Conservation (phyloP, 164 flowering plant genomes). For the Liriodendron chinense region DNA sequence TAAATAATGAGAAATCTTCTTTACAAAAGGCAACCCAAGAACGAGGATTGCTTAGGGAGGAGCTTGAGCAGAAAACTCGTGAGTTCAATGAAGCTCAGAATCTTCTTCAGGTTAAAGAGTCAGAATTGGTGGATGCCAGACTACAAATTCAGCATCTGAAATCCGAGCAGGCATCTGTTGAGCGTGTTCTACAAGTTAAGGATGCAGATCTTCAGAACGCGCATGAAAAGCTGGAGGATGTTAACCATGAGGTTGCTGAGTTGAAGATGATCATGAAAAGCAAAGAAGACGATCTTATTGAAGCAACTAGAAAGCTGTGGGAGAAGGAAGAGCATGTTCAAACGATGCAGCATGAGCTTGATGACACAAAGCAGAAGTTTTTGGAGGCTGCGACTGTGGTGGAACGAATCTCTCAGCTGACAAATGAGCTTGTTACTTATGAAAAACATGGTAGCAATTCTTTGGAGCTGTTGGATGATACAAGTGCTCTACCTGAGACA, state of each 20-base stretch:
- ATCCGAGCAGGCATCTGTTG: conserved; percentile 50
- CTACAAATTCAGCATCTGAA: conserved; percentile 75
- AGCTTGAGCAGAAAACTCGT: conserved; percentile 42
- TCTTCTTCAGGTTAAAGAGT: conserved; percentile 58
- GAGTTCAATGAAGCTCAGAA: conserved; percentile 42
- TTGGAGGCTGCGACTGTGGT: conserved; percentile 70
- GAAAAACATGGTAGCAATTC: conserved; percentile 23
- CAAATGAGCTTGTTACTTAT: conserved; percentile 50
- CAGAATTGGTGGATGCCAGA: conserved; percentile 68
- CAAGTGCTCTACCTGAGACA: neutral
- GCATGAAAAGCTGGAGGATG: conserved; percentile 43
- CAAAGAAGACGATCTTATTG: conserved; percentile 60
- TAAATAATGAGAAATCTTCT: conserved; percentile 51
- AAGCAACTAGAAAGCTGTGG: conserved; percentile 51
- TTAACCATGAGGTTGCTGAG: conserved; percentile 44
- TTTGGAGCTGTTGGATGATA: neutral
- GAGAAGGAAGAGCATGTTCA: conserved; percentile 57
- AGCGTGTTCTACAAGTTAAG: conserved; percentile 57
- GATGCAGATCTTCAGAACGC: conserved; percentile 55
- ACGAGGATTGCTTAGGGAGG: conserved; percentile 37
- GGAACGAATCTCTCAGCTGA: conserved; percentile 57
- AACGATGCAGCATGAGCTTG: conserved; percentile 44
- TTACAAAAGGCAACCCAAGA: conserved; percentile 47
- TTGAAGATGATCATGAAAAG: conserved; percentile 53
- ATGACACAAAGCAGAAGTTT: conserved; percentile 43